Evolutionary conservation across 1,284 basidiomycete species (phyloP).

Genomic region (Tilletiopsis washingtonensis): DNA sequence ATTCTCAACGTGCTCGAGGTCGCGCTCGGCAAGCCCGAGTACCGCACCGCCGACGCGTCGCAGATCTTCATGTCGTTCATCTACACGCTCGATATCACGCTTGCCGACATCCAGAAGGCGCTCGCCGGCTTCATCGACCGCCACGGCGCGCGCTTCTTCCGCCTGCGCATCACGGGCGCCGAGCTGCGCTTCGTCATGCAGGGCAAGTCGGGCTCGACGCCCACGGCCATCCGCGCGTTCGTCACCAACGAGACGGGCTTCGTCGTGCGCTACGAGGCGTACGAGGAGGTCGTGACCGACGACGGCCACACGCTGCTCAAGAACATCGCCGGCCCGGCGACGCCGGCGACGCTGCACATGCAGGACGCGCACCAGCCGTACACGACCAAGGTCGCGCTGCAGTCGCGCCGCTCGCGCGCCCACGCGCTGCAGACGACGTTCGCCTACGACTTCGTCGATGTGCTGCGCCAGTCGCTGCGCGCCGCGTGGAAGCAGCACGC

Average conservation of each 20-base stretch:
- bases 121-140: conserved; percentile 97
- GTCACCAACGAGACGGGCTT: conserved; percentile 98
- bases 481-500: conserved; percentile 77
- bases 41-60: conserved; percentile 42
- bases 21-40: conserved; percentile 42
- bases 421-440: conserved; percentile 97
- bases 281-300: conserved; percentile 94
- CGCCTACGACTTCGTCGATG: conserved; percentile 94
- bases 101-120: conserved; percentile 90
- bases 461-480: conserved; percentile 92
- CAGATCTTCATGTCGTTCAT: conserved; percentile 76
- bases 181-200: conserved; percentile 94
- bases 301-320: conserved; percentile 79
- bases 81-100: conserved; percentile 88
- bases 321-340: conserved; percentile 26
- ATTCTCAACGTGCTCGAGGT: conserved; percentile 85
- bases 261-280: conserved; percentile 97
- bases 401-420: conserved; percentile 98
- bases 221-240: conserved; percentile 89
- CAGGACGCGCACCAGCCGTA: conserved; percentile 55
- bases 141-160: conserved; percentile 86
- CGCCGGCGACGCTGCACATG: conserved; percentile 16
- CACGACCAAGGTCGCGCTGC: conserved; percentile 95
- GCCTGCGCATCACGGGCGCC: conserved; percentile 91
- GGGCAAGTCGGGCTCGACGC: conserved; percentile 74